Base-by-base conservation (phyloP, 805 yeast genomes). In the Cyberlindnera petersonii region DNA sequence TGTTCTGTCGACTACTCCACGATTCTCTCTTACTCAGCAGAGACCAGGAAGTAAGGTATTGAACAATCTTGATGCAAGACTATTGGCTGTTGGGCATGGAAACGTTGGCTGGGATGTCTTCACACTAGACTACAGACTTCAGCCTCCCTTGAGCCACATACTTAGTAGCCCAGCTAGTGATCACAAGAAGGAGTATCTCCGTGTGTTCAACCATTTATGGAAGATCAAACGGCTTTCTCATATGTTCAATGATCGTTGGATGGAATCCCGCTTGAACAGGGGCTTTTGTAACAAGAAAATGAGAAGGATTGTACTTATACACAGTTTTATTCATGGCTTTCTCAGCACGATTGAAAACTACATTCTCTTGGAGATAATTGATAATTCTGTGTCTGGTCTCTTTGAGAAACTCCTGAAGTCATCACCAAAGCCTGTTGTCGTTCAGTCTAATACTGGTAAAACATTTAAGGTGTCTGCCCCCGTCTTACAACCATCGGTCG, bases 81-180 rank as follows among this genome's bases (percentile, higher is more conserved):
- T 89, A 17, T 66, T 89, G 34, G 87, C 83, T 42, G 63, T 82
- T 34, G 80, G 80, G 4, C 86, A 81, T 49, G 82, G 86, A 0
- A 75, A 79, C 21, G 62, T 77, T 35, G 96, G 96, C 1, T 89
- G 96, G 96, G 95, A 89, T 55, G 87, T 85, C 2, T 89, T 91
- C 58, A 86, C 96, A 0, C 64, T 89, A 26, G 97, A 88, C 55
- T 93, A 85, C 58, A 66, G 73, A 38, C 52, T 76, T 9, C 70
- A 57, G 9, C 49, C 66, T 11, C 84, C 84, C 1, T 56, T 83
- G 30, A 68, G 76, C 8, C 65, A 72, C 20, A 69, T 84, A 4
- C 65, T 91, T 14, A 64, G 80, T 26, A 72, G 74, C 40, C 68
- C 57, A 32, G 62, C 52, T 43, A 67, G 62, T 16, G 63, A 67